phyloP scores from a whole-genome alignment of 176 grass and related monocot species.

The Avena atlantica region DNA sequence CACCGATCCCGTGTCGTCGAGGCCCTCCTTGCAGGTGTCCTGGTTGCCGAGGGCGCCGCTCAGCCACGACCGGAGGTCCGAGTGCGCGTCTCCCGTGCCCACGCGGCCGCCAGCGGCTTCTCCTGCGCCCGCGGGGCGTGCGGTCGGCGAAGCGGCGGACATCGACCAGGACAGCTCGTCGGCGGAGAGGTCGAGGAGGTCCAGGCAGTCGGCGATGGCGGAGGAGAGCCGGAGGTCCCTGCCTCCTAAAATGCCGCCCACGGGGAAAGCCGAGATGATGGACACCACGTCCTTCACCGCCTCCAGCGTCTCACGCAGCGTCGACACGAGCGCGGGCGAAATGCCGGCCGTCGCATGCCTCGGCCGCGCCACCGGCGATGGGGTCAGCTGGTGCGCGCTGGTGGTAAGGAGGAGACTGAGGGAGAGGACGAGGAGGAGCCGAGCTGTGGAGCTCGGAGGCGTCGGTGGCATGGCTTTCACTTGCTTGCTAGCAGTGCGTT shows the following conservation, averaged over 20 bases:
- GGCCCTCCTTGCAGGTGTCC: constrained; percentile 86
- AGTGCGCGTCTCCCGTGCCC: constrained; percentile 64
- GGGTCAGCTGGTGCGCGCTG: constrained; percentile 34
- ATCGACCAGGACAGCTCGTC: constrained; percentile 74
- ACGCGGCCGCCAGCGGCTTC: constrained; percentile 1
- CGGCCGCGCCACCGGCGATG: neutral
- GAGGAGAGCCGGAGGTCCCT: constrained; percentile 68
- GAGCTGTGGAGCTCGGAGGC: neutral
- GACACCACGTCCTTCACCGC: constrained; percentile 53
- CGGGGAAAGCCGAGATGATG: constrained; percentile 52
- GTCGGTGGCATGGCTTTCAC: constrained; percentile 32
- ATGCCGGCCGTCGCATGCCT: neutral
- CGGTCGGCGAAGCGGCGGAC: constrained; percentile 34
- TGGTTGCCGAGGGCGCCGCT: constrained; percentile 86
- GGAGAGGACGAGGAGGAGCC: constrained; percentile 25
- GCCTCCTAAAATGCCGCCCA: constrained; percentile 43
- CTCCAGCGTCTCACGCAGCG: constrained; percentile 59
- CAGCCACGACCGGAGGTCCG: constrained; percentile 78
- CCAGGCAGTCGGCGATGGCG: constrained; percentile 82
- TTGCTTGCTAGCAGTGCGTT: neutral
- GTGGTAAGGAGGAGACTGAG: constrained; percentile 9
- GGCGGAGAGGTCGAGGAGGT: constrained; percentile 76
- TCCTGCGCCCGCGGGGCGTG: neutral
- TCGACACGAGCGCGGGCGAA: constrained; percentile 45
- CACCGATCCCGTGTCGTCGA: constrained; percentile 52